A percentile compares a stretch with the other conserved stretches of the same genome.
These are phyloP conservation scores for Spinacia oleracea DNA, from an alignment of 179 eudicot genomes.

Conservation along the genomic window DNA sequence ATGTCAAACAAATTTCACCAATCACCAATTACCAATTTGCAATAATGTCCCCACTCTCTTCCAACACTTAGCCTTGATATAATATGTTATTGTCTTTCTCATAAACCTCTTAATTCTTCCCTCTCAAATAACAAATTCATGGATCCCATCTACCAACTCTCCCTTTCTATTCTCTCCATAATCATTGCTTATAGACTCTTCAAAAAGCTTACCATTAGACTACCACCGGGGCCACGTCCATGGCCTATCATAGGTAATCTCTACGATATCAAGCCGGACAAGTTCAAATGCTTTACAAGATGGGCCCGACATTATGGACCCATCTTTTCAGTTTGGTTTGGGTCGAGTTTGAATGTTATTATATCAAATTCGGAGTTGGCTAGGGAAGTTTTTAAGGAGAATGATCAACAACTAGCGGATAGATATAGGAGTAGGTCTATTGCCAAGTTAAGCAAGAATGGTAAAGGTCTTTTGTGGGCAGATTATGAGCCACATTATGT, in stretches of 20 bases:
- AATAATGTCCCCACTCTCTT: constrained; percentile 12
- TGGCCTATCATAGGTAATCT: constrained; percentile 39
- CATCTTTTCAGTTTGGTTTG: constrained; percentile 37
- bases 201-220: constrained; percentile 26
- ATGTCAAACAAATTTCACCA: no score
- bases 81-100: not conserved
- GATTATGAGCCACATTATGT: constrained; percentile 47
- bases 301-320: constrained; percentile 36
- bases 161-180: constrained; percentile 24
- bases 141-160: constrained; percentile 26
- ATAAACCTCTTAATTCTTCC: constrained; percentile 11
- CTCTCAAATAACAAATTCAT: constrained; percentile 17
- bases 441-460: constrained; percentile 27
- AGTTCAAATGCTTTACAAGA: constrained; percentile 24
- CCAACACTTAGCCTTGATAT: constrained; percentile 1
- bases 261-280: constrained; percentile 11
- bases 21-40: not conserved
- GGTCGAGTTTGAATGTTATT: constrained; percentile 34
- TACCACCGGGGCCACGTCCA: constrained; percentile 46
- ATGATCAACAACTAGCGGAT: constrained; percentile 43
- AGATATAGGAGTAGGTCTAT: constrained; percentile 27
- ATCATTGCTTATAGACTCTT: constrained; percentile 31
- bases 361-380: constrained; percentile 39
- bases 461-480: constrained; percentile 38
- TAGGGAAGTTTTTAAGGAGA: constrained; percentile 41